A percentile compares a stretch with the other conserved stretches of the same genome.
Evolutionary conservation across 495 filamentous ascomycete species (phyloP).

Genomic region (Neurospora tetrasperma): DNA sequence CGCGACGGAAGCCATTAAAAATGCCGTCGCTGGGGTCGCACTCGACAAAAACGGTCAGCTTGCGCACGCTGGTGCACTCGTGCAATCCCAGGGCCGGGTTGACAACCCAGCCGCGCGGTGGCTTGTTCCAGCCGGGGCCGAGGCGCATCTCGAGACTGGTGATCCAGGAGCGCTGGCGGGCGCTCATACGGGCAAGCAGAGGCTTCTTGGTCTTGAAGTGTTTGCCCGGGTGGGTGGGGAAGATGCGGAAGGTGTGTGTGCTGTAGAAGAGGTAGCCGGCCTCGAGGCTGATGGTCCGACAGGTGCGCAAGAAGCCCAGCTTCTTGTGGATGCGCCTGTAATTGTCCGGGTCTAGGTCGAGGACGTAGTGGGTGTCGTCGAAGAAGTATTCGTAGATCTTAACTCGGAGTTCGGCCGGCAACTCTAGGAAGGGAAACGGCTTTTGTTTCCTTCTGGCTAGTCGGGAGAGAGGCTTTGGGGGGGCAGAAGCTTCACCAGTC

Average conservation of each 20-base stretch:
- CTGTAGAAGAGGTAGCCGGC: conserved; percentile 67
- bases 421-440: conserved; percentile 64
- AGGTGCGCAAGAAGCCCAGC: conserved; percentile 53
- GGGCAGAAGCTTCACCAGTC: background rate
- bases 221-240: conserved; percentile 59
- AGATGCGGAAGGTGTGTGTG: conserved; percentile 65
- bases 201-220: conserved; percentile 53
- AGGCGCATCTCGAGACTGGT: conserved; percentile 65
- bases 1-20: conserved; percentile 63
- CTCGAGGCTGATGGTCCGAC: conserved; percentile 56
- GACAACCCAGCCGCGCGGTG: conserved; percentile 64
- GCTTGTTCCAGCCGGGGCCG: conserved; percentile 69
- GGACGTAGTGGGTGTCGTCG: conserved; percentile 35
- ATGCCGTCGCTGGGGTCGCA: conserved; percentile 63
- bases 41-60: conserved; percentile 67
- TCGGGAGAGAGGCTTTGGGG: background rate
- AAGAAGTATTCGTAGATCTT: conserved; percentile 61
- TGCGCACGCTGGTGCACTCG: conserved; percentile 50
- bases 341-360: conserved; percentile 65
- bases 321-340: conserved; percentile 44
- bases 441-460: conserved; percentile 5
- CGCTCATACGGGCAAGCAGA: conserved; percentile 54
- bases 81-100: conserved; percentile 53
- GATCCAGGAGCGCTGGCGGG: conserved; percentile 54
- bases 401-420: conserved; percentile 67